phyloP scores from a whole-genome alignment of 2,329 filamentous ascomycete genomes.

The Penicillium digitatum region DNA sequence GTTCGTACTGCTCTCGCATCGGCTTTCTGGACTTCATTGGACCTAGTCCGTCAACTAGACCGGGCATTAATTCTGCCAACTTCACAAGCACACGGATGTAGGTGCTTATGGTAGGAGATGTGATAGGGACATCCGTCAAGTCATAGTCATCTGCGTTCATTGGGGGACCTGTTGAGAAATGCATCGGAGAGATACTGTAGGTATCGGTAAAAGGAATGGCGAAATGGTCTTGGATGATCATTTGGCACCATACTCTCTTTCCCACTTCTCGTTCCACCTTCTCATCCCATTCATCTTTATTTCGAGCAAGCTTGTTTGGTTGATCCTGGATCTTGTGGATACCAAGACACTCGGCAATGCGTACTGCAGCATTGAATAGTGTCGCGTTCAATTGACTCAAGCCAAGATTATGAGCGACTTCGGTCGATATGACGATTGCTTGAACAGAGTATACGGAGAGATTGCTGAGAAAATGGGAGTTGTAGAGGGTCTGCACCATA shows the following conservation, averaged over 20 bases:
- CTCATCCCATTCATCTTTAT: conserved; percentile 24
- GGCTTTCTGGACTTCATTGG: conserved; percentile 33
- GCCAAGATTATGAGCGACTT: conserved; percentile 39
- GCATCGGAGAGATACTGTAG: conserved; percentile 37
- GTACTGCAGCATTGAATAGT: conserved; percentile 34
- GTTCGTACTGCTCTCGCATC: conserved; percentile 36
- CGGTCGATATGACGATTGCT: conserved; percentile 38
- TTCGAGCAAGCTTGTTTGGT: conserved; percentile 2
- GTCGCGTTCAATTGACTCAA: conserved; percentile 36
- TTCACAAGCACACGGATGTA: conserved; percentile 30
- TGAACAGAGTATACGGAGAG: conserved; percentile 32
- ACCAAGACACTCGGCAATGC: conserved; percentile 35
- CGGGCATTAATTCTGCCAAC: conserved; percentile 36
- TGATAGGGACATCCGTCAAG: conserved; percentile 17
- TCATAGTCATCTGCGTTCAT: conserved; percentile 38
- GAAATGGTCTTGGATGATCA: conserved; percentile 40
- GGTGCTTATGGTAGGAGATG: conserved; percentile 23
- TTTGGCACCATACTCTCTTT: conserved; percentile 38
- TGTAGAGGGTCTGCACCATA: conserved; percentile 35
- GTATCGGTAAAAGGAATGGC: conserved; percentile 37
- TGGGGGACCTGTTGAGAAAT: conserved; percentile 33
- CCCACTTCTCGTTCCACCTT: conserved; percentile 33
- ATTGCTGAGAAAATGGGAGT: conserved; percentile 33
- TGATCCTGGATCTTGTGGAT: conserved; percentile 27
- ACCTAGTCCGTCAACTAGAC: conserved; percentile 33